These are phyloP conservation scores for Mycena rosella DNA, from an alignment of 768 basidiomycete genomes.

Conservation along the genomic window DNA sequence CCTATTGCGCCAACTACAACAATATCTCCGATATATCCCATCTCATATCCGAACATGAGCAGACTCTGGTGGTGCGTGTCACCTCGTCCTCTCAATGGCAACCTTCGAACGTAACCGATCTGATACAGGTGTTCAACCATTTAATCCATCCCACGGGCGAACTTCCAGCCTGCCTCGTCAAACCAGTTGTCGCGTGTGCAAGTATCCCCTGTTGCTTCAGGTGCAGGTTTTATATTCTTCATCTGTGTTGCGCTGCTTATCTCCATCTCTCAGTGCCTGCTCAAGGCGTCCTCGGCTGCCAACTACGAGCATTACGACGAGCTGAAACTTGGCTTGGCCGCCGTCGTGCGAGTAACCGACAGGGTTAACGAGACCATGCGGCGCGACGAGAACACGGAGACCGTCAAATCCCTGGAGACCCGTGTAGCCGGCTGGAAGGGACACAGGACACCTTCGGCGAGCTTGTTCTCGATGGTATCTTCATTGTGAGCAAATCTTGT, in stretches of 20 bases:
- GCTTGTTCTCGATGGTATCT: conserved; percentile 94
- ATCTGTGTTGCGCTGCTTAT: neutral
- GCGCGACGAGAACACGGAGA: conserved; percentile 89
- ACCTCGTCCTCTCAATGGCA: too few relatives aligned
- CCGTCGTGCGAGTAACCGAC: conserved; percentile 92
- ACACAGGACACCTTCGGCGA: conserved; percentile 94
- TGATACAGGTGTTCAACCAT: conserved; percentile 76
- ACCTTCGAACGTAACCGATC: neutral
- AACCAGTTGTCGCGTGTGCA: too few relatives aligned
- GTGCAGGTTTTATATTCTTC: too few relatives aligned
- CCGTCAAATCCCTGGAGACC: conserved; percentile 83
- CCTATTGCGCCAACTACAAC: neutral
- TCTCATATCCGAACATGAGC: neutral
- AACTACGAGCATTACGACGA: conserved; percentile 82
- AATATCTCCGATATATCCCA: neutral
- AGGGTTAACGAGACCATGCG: conserved; percentile 96
- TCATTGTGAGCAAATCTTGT: conserved; percentile 93
- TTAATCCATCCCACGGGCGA: conserved; percentile 75
- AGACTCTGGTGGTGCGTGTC: neutral
- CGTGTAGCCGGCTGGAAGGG: conserved; percentile 99
- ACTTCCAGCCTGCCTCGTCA: too few relatives aligned
- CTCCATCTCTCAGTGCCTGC: conserved; percentile 64
- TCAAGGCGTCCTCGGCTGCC: conserved; percentile 72
- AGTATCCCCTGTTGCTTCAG: too few relatives aligned
- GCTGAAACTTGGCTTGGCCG: conserved; percentile 85